These are phyloP conservation scores for Russula dissimulans DNA, from an alignment of 768 basidiomycete species.

Conservation along the genomic window DNA sequence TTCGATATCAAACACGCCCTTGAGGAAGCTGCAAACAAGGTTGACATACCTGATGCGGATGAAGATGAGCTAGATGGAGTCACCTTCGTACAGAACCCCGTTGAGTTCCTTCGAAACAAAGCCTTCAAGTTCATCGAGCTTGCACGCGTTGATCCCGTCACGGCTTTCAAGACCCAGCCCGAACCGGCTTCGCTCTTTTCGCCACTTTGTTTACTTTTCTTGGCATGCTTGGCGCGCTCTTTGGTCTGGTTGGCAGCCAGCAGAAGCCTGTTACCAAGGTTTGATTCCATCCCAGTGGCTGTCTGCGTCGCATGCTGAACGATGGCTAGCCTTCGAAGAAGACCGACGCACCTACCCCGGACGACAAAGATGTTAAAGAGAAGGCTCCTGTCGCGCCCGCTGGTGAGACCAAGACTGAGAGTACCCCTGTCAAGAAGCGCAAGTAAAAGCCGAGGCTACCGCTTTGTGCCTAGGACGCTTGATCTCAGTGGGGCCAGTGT, in stretches of 20 bases:
- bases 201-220: constrained; percentile 72
- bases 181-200: constrained; percentile 74
- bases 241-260: constrained; percentile 67
- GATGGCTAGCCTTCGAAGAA: constrained; percentile 59
- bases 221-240: constrained; percentile 72
- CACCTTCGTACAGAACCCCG: constrained; percentile 63
- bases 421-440: constrained; percentile 65
- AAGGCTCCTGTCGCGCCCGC: constrained; percentile 61
- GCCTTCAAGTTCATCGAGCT: constrained; percentile 72
- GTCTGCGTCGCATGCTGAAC: not conserved
- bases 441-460: constrained; percentile 32
- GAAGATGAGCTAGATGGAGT: constrained; percentile 33
- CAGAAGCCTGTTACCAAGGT: constrained; percentile 71
- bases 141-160: constrained; percentile 64
- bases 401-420: constrained; percentile 66
- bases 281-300: constrained; percentile 14
- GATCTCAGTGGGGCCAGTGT: not conserved
- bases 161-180: constrained; percentile 81
- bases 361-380: constrained; percentile 56
- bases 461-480: not conserved
- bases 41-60: constrained; percentile 33
- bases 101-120: constrained; percentile 71
- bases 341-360: constrained; percentile 53
- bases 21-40: constrained; percentile 57
- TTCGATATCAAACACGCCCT: constrained; percentile 83